Evolutionary conservation across 192 early-diverging fungal species (phyloP), one percentile per base, ranked within the genome.

Genomic region (Coemansia sp.): DNA sequence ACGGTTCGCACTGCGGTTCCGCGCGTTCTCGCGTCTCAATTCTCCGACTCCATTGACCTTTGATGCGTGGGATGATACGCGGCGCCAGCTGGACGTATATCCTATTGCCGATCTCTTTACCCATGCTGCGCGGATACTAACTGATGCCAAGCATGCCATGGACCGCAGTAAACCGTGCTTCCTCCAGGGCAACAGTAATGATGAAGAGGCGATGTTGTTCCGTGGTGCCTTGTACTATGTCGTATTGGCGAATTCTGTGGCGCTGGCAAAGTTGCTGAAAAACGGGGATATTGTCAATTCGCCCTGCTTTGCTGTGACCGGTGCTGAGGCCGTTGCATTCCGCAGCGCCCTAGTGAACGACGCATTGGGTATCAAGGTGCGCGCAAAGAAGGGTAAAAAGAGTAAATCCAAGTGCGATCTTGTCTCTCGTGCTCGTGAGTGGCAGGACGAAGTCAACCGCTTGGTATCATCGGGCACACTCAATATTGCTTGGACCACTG

Each of bases 31-130:
- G 45, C 61, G 63, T n/a, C 73, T 81, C 27, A 67, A 60, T 17
- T 81, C 78, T 45, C 78, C 78, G 9, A 61, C 73, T 14, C 59
- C 67, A 5, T 54, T 74, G 65, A n/a, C 65, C 14, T 81, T 70
- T 24, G 64, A 54, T 24, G 62, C 53, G 6, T 81, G 70, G 73
- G 10, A n/a, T 20, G 58, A 58, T 3, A 59, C 73, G 4, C 19
- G 41, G 32, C 59, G 31, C 11, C 78, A 81, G 60, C 66, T 81
- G 39, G 78, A 81, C 42, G 54, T 25, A 59, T 65, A 59, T 31
- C 38, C 54, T 45, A 11, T 72, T 3, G 38, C 14, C 20, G 78
- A 76, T 27, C 73, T 81, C 47, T 53, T 81, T 15, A n/a, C 19
- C 0, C 78, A 81, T 25, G 73, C 78, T 0, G 42, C 27, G 4